Percentiles rank a stretch among this genome's conserved stretches.
Conservation (phyloP, 306 rosid genomes). For the Prunus dulcis region DNA sequence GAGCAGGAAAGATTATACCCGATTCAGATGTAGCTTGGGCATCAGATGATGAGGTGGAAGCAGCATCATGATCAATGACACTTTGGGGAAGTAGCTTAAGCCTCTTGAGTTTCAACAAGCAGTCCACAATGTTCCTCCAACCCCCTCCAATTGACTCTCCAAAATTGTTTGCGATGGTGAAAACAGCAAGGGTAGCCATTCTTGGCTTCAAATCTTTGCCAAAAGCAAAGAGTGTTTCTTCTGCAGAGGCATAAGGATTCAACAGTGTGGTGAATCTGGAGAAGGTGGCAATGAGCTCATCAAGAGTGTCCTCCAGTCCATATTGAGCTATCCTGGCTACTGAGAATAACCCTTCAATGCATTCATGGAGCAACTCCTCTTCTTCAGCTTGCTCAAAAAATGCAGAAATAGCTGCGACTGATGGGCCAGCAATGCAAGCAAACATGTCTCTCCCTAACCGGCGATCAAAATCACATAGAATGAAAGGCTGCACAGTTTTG, state of each 20-base stretch:
- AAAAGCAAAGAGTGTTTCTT: conserved; percentile 78
- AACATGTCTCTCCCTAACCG: conserved; percentile 86
- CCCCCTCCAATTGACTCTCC: conserved; percentile 75
- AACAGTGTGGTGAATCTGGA: conserved; percentile 79
- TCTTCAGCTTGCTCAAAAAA: conserved; percentile 84
- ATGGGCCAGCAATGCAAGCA: conserved; percentile 86
- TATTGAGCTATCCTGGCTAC: conserved; percentile 74
- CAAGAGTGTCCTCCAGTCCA: conserved; percentile 88
- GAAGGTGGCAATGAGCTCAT: conserved; percentile 73
- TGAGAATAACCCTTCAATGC: conserved; percentile 82
- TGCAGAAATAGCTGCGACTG: conserved; percentile 74
- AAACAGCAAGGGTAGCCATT: conserved; percentile 82
- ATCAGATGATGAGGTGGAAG: conserved; percentile 24
- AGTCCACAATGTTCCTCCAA: conserved; percentile 88
- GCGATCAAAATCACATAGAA: conserved; percentile 50
- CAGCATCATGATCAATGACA: conserved; percentile 55
- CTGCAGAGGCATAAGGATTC: conserved; percentile 91
- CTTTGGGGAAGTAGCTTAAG: conserved; percentile 74
- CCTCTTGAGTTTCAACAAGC: conserved; percentile 81
- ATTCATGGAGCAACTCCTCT: conserved; percentile 84
- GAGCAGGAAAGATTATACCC: conserved; percentile 39
- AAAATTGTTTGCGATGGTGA: conserved; percentile 69
- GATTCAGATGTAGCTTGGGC: conserved; percentile 40
- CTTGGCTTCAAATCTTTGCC: conserved; percentile 83
- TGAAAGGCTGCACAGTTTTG: conserved; percentile 35